These are phyloP conservation scores for Clarkia xantiana DNA, from an alignment of 345 rosid genomes.

Conservation along the genomic window DNA sequence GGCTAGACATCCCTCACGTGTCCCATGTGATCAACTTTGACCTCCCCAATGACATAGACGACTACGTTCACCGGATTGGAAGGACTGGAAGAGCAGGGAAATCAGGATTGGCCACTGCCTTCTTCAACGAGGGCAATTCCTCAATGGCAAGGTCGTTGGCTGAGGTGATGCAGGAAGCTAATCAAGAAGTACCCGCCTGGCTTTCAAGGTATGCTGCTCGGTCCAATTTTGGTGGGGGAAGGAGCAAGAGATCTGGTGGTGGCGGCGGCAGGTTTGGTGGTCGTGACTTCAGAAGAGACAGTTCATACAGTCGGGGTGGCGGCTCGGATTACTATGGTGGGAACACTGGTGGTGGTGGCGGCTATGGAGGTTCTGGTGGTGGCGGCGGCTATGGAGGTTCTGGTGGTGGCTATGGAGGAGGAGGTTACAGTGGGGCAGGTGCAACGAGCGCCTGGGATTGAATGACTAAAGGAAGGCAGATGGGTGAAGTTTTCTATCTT, in stretches of 20 bases:
- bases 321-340: constrained; percentile 52
- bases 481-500: too few species aligned
- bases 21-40: constrained; percentile 93
- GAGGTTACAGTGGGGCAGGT: too few species aligned
- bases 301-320: constrained; percentile 45
- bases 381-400: constrained; percentile 28
- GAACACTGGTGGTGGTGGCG: constrained; percentile 10
- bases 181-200: constrained; percentile 95
- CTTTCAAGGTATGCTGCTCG: constrained; percentile 73
- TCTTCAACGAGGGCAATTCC: constrained; percentile 67
- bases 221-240: constrained; percentile 43
- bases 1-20: constrained; percentile 92
- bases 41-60: constrained; percentile 93
- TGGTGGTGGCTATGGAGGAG: constrained; percentile 10
- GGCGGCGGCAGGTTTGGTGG: constrained; percentile 60
- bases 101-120: constrained; percentile 83
- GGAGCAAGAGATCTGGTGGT: constrained; percentile 68
- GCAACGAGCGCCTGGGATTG: too few species aligned
- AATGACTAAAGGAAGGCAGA: too few species aligned
- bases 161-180: constrained; percentile 85
- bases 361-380: constrained; percentile 19
- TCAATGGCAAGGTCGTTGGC: constrained; percentile 58
- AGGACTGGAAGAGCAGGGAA: constrained; percentile 98
- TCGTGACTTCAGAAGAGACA: constrained; percentile 73
- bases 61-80: constrained; percentile 94